phyloP scores from a whole-genome alignment of 2,329 filamentous ascomycete genomes.

The Pyrenophora seminiperda region DNA sequence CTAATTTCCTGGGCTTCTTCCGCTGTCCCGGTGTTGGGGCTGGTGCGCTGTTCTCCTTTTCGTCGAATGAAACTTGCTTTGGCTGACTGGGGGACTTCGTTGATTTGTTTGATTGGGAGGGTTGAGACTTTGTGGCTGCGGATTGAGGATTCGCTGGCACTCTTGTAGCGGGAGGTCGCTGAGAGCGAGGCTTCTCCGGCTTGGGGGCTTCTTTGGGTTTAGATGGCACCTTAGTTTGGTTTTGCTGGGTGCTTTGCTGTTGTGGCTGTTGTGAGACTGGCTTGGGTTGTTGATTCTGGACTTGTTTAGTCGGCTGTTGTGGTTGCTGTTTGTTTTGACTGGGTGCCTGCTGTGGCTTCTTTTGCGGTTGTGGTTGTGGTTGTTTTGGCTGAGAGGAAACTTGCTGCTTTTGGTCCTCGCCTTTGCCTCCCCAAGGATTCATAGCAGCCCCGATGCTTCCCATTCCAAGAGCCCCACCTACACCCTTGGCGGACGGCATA shows the following conservation, averaged over 20 bases:
- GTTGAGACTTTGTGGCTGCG: slow-evolving; percentile 7
- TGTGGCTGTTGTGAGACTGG: slow-evolving; percentile 15
- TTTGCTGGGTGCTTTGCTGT: slow-evolving; percentile 22
- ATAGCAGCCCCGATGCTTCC: slow-evolving; percentile 18
- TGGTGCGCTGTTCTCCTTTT: slow-evolving; percentile 25
- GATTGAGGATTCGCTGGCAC: slow-evolving; percentile 2
- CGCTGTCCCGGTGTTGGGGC: slow-evolving; percentile 14
- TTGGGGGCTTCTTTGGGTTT: slow-evolving; percentile 25
- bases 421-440: slow-evolving; percentile 15
- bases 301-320: neutral
- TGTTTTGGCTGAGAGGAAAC: no score
- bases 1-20: slow-evolving; percentile 37
- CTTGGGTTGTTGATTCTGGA: slow-evolving; percentile 5
- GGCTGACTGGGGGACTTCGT: neutral
- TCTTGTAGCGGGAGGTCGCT: slow-evolving; percentile 9
- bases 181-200: slow-evolving; percentile 12
- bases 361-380: slow-evolving; percentile 9
- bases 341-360: neutral
- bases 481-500: slow-evolving; percentile 33
- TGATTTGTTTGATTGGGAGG: slow-evolving; percentile 11
- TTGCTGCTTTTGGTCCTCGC: slow-evolving; percentile 8
- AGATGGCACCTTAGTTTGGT: slow-evolving; percentile 5
- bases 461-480: slow-evolving; percentile 32
- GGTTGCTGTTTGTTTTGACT: neutral
- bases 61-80: slow-evolving; percentile 16